These are phyloP conservation scores for Cicer pinnatifidum DNA, from an alignment of 306 rosid species.

Conservation along the genomic window DNA sequence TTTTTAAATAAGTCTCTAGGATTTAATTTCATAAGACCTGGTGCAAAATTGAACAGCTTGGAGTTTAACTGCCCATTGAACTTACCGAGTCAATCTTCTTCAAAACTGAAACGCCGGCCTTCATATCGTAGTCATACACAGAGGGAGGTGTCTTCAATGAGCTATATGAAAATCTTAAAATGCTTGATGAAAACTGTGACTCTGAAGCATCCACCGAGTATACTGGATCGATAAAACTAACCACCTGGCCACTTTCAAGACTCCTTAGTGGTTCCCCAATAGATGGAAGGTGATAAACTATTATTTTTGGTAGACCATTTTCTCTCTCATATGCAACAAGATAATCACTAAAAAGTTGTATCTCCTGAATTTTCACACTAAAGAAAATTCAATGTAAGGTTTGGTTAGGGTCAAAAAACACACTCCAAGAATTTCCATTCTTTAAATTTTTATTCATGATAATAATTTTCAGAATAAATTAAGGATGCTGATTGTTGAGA, in stretches of 20 bases:
- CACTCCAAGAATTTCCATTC: slow-evolving; percentile 23
- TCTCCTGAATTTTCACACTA: slow-evolving; percentile 84
- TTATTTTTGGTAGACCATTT: slow-evolving; percentile 78
- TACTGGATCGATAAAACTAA: slow-evolving; percentile 73
- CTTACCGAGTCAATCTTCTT: slow-evolving; percentile 86
- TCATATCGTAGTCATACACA: slow-evolving; percentile 91
- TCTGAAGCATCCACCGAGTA: slow-evolving; percentile 63
- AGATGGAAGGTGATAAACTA: slow-evolving; percentile 70
- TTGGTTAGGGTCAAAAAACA: slow-evolving; percentile 37
- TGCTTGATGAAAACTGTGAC: slow-evolving; percentile 72
- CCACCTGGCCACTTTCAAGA: slow-evolving; percentile 66
- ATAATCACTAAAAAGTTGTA: slow-evolving; percentile 71
- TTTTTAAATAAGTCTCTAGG: background rate
- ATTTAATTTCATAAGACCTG: slow-evolving; percentile 5
- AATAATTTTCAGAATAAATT: slow-evolving; percentile 23
- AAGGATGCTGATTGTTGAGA: slow-evolving; percentile 25
- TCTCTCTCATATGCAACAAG: slow-evolving; percentile 77
- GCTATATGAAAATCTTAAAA: slow-evolving; percentile 79
- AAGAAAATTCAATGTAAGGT: slow-evolving; percentile 52
- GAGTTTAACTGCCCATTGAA: slow-evolving; percentile 38
- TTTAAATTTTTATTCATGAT: slow-evolving; percentile 34
- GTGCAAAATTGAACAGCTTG: slow-evolving; percentile 35
- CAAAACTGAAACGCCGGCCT: slow-evolving; percentile 62
- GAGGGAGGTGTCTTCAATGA: slow-evolving; percentile 86
- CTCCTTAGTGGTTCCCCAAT: slow-evolving; percentile 65